Percentiles rank a stretch among this genome's conserved stretches.
Conservation (phyloP, 2,329 filamentous ascomycete genomes). For the Sporothrix dimorphospora region DNA sequence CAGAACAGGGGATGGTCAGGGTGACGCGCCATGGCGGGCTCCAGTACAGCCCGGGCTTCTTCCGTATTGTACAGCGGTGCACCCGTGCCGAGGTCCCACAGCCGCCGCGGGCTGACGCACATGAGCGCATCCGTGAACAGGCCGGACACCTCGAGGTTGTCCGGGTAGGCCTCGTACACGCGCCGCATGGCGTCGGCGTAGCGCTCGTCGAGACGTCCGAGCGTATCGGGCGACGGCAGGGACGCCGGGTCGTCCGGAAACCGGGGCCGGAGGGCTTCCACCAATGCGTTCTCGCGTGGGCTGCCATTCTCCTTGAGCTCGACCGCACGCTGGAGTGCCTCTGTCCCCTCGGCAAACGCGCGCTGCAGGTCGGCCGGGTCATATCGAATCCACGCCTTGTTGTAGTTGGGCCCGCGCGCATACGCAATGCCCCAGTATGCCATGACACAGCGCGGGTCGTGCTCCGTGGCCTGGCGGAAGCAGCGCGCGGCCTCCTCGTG, state of each 20-base stretch:
- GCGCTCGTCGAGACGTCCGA: background rate
- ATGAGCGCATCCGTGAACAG: conserved; percentile 62
- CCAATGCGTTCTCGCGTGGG: background rate
- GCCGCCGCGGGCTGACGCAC: conserved; percentile 52
- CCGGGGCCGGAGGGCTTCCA: background rate
- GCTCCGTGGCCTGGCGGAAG: conserved; percentile 60
- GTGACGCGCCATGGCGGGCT: conserved; percentile 56
- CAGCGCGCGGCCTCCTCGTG: conserved; percentile 70
- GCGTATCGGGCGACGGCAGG: background rate
- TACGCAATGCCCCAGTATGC: conserved; percentile 73
- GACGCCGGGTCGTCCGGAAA: background rate
- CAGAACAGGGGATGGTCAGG: conserved; percentile 65
- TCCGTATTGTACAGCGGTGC: conserved; percentile 55
- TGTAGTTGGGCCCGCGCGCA: conserved; percentile 72
- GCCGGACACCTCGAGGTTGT: conserved; percentile 61
- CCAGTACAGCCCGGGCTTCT: conserved; percentile 62
- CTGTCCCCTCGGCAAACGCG: conserved; percentile 39
- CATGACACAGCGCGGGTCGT: conserved; percentile 61
- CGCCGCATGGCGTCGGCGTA: conserved; percentile 54
- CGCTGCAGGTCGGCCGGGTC: conserved; percentile 59
- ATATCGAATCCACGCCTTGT: conserved; percentile 77
- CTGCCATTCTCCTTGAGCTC: background rate
- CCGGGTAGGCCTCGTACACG: conserved; percentile 43
- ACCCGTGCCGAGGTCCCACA: conserved; percentile 47
- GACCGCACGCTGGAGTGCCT: conserved; percentile 38